Base-by-base conservation (phyloP, 2,329 filamentous ascomycete genomes). In the Talaromyces sp. region DNA sequence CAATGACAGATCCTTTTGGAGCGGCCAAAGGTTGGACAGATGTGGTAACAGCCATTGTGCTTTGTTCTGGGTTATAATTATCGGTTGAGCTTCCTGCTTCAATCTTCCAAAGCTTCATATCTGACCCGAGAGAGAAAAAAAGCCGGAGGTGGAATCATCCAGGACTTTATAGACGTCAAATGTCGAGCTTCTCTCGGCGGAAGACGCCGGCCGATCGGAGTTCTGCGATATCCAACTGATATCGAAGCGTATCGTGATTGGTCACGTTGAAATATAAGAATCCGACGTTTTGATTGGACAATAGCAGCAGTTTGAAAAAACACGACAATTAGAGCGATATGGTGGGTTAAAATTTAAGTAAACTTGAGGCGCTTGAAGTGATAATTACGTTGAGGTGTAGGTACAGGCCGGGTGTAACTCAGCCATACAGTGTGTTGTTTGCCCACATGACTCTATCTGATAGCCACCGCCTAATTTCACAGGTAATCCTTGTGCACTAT, bases 1-100 rank as follows among this genome's bases (percentile, higher is more conserved):
- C 81, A 66, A 87, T 77, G 2, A 72, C 59, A 5, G 76, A 80
- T 27, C 72, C 75, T 0, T 68, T 43, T 3, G 73, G 69, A 7
- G 69, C 68, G 2, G 69, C 66, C 1, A 77, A 52, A 14, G 71
- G 70, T 11, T 67, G 66, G 7, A 76, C 70, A 9, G 69, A 69
- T 57, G 52, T 47, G 14, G 56, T 60, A 37, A 64, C 61, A 50
- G 59, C 59, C 37, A 47, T 58, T 47, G 64, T 56, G 35, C 2
- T 11, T 59, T 16, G 19, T 58, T 24, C 27, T 19, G 2, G 16
- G 39, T 27, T 22, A n/a, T 19, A 22, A 14, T 33, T 10, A 8
- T n/a, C 2, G 8, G 39, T 56, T 2, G 50, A 39, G 14, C 10
- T 39, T 24, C 19, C 10, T 14, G 33, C 2, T 56, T 16, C 10